These are phyloP conservation scores for Aspergillus ostianus DNA, from an alignment of 495 filamentous ascomycete species.

Conservation along the genomic window DNA sequence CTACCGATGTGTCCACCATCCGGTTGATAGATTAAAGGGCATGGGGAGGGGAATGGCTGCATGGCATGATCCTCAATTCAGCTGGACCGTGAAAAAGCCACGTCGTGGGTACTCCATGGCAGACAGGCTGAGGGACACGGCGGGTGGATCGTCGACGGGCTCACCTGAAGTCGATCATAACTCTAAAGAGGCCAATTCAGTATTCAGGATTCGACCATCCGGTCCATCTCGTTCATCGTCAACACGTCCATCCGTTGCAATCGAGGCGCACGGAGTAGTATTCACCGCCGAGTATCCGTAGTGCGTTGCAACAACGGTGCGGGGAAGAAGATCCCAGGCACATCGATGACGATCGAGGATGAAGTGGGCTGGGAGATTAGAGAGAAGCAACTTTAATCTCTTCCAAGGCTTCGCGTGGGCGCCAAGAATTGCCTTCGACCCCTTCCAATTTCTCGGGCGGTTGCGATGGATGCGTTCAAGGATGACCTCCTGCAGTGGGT, in stretches of 20 bases:
- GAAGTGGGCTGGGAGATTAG: slow-evolving; percentile 18
- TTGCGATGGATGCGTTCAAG: slow-evolving; percentile 1
- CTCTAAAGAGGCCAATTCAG: not conserved
- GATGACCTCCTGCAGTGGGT: not conserved
- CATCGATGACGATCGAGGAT: slow-evolving; percentile 20
- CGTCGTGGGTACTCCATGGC: slow-evolving; percentile 1
- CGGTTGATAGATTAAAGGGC: not conserved
- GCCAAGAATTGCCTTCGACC: slow-evolving; percentile 18
- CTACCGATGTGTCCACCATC: not conserved
- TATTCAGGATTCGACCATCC: not conserved
- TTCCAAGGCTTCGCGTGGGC: slow-evolving; percentile 20
- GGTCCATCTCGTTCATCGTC: not conserved
- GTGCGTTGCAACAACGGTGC: slow-evolving; percentile 17
- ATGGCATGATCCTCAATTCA: slow-evolving; percentile 4
- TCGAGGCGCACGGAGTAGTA: no score
- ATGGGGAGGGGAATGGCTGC: not conserved
- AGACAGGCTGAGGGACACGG: not conserved
- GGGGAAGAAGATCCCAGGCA: slow-evolving; percentile 27
- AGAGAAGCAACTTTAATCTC: slow-evolving; percentile 27
- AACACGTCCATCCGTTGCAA: no score
- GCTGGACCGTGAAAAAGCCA: slow-evolving; percentile 2
- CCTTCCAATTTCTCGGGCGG: slow-evolving; percentile 17
- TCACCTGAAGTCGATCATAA: slow-evolving; percentile 5
- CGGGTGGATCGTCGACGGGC: slow-evolving; percentile 6
- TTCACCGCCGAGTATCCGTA: no score